Evolutionary conservation across 768 basidiomycete genomes (phyloP), one percentile per base, ranked within the genome.

Genomic region (Trametes cingulata): DNA sequence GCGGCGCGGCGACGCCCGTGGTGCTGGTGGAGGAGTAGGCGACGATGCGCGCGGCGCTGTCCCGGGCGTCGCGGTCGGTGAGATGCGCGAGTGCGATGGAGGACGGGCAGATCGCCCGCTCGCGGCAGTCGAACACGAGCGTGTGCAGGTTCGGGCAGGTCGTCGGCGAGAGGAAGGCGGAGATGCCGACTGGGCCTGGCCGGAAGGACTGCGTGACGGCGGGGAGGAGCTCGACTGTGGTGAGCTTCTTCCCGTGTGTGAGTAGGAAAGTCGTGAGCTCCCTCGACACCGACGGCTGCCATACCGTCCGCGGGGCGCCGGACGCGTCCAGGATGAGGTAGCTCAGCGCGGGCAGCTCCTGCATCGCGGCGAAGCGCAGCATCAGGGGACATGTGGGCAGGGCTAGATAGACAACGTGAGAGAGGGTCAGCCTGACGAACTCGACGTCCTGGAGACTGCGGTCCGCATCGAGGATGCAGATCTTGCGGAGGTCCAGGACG

Each of bases 401-500:
- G 47, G 82, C 75, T 40, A 83, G 72, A 51, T 78, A 70, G 54
- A 74, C 69, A 22, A 83, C 74, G 49, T 55, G 62, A n/a, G 81
- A 80, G 29, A 84, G 73, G 10, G 70, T 72, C 25, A 61, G 42
- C 7, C 29, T 19, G 14, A 43, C 42, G 22, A 55, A 52, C 15
- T 52, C 37, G 22, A 54, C 42, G 42, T 73, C 71, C 17, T 58
- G 61, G 37, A 68, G 54, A 4, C 58, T 65, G 55, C 40, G 45
- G 37, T 61, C 65, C n/a, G 60, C 59, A 24, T 56, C 52, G 42
- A 62, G 56, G 15, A 74, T 65, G 51, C 61, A 57, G 51, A 78
- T 75, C 69, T 77, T 73, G 24, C 80, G 74, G 24, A 85, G 69
- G 67, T 83, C 82, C 10, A 85, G 71, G 43, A 78, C 71, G 35